phyloP scores from a whole-genome alignment of 345 rosid species.

The Populus simonii region DNA sequence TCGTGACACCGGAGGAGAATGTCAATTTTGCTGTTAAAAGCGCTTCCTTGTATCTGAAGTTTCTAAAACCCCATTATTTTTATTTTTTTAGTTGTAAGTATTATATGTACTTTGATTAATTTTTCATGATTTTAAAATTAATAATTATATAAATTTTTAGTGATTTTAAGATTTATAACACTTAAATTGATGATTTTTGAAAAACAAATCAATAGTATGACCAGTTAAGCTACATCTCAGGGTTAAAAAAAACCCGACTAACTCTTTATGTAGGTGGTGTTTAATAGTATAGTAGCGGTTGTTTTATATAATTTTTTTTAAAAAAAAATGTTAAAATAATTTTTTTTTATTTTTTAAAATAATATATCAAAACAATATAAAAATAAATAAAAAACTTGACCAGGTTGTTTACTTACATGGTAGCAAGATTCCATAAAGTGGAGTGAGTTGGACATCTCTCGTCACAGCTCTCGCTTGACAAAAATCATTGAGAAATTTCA shows the following conservation, averaged over 20 bases:
- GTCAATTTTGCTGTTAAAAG: not conserved
- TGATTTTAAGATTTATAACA: accelerated
- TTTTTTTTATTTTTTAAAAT: too few relatives aligned
- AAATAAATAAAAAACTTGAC: not conserved
- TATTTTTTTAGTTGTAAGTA: too few relatives aligned
- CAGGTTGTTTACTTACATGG: not conserved
- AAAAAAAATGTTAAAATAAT: too few relatives aligned
- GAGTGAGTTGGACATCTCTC: not conserved
- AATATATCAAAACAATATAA: accelerated
- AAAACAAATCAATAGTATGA: accelerated
- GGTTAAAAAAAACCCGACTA: accelerated
- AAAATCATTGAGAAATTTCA: too few relatives aligned
- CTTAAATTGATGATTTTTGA: accelerated
- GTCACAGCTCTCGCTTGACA: not conserved
- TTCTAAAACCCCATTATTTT: not conserved
- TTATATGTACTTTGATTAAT: too few relatives aligned
- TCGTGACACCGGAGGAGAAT: not conserved
- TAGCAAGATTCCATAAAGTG: not conserved
- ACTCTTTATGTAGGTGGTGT: too few relatives aligned
- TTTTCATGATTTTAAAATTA: too few relatives aligned
- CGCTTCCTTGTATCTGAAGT: not conserved
- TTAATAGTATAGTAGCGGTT: accelerated
- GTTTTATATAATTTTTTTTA: too few relatives aligned
- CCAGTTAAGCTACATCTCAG: accelerated
- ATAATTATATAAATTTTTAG: too few relatives aligned